These are phyloP conservation scores for Glycyrrhiza uralensis DNA, from an alignment of 306 rosid species.

Conservation along the genomic window DNA sequence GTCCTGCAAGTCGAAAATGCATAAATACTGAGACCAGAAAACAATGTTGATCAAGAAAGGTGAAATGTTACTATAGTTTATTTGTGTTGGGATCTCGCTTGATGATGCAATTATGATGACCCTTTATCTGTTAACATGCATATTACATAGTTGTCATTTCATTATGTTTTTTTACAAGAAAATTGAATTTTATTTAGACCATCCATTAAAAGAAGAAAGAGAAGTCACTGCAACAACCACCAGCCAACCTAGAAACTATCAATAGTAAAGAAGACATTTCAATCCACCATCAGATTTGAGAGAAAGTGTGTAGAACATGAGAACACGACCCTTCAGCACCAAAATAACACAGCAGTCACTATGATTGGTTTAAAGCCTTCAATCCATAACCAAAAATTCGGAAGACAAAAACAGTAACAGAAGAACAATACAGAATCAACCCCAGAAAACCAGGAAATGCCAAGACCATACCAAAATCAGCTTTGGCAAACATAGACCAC, in stretches of 20 bases:
- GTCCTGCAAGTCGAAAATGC: slow-evolving; percentile 33
- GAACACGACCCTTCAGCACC: neutral
- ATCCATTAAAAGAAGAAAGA: neutral
- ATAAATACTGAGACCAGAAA: neutral
- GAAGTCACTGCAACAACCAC: neutral
- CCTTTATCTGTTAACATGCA: neutral
- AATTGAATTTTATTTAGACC: neutral
- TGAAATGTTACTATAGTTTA: slow-evolving; percentile 1
- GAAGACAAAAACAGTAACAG: neutral
- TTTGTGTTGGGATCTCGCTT: neutral
- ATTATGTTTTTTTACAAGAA: neutral
- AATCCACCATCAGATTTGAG: neutral
- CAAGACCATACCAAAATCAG: neutral
- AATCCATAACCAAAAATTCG: neutral
- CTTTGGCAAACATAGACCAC: neutral
- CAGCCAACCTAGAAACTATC: neutral
- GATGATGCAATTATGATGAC: neutral
- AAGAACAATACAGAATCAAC: neutral
- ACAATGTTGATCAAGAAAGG: slow-evolving; percentile 14
- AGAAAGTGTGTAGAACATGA: neutral
- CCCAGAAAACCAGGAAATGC: neutral
- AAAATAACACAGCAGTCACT: neutral
- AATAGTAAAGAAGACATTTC: neutral
- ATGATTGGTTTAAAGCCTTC: neutral
- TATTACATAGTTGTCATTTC: neutral